Evolutionary conservation across 495 filamentous ascomycete species (phyloP).

Genomic region (Aspergillus baeticus): DNA sequence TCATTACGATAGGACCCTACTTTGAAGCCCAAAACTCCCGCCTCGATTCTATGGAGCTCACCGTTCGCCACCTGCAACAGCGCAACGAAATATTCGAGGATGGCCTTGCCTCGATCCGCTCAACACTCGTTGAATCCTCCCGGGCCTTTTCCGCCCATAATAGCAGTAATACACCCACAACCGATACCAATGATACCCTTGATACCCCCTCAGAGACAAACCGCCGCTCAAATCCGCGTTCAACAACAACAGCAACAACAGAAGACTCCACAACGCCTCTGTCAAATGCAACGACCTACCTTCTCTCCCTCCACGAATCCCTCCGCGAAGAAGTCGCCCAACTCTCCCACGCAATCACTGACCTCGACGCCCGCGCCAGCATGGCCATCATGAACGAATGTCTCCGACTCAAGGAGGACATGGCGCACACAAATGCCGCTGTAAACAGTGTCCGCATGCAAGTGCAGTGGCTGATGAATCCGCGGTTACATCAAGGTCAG

Average conservation of each 20-base stretch:
- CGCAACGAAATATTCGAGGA: slow-evolving; percentile 60
- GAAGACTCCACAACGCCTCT: slow-evolving; percentile 28
- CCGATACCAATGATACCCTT: neutral
- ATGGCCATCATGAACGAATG: slow-evolving; percentile 71
- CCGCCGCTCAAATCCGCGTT: neutral
- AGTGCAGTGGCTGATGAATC: slow-evolving; percentile 66
- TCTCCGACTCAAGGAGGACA: slow-evolving; percentile 64
- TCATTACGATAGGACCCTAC: slow-evolving; percentile 59
- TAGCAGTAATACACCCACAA: neutral
- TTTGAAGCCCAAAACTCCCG: slow-evolving; percentile 57
- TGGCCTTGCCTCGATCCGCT: slow-evolving; percentile 49
- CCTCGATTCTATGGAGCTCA: slow-evolving; percentile 54
- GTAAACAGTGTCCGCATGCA: slow-evolving; percentile 64
- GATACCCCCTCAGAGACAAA: neutral
- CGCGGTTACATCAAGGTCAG: slow-evolving; percentile 51
- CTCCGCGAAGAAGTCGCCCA: slow-evolving; percentile 63
- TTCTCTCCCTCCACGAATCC: slow-evolving; percentile 67
- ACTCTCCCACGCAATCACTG: slow-evolving; percentile 55
- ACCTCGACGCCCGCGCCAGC: slow-evolving; percentile 63
- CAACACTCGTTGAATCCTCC: slow-evolving; percentile 38
- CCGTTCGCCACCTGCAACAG: slow-evolving; percentile 53
- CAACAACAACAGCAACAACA: slow-evolving; percentile 6
- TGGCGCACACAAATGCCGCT: slow-evolving; percentile 64
- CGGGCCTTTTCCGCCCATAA: slow-evolving; percentile 18
- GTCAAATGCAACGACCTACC: slow-evolving; percentile 52